Base-by-base conservation (phyloP, 2,329 filamentous ascomycete genomes). In the Pseudogymnoascus sp. region DNA sequence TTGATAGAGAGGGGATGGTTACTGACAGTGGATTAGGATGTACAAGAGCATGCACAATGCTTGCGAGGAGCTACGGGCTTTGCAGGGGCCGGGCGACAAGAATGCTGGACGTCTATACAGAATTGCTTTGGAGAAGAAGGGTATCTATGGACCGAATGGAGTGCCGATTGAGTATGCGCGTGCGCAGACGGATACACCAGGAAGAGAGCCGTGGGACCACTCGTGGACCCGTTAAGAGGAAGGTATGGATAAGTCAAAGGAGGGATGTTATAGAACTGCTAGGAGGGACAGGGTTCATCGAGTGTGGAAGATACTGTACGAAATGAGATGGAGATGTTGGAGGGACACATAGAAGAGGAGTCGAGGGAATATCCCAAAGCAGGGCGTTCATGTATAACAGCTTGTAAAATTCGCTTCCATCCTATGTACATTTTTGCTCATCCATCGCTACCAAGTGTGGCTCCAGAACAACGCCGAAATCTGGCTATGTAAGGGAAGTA, bases 161-260 rank as follows among this genome's bases (percentile, higher is more conserved):
- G 83, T 97, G 64, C 95, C 95, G 13, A 93, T 98, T 72, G 95
- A 99, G 81, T 97, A 96, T 80, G 90, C 90, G 28, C 81, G 90
- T 68, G 80, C 85, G 67, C 90, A 96, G 83, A 93, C 90, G 34
- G 93, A 98, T 74, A 91, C 85, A 61, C 93, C 93, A 6, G 80
- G 82, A 0, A 83, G 82, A 72, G 85, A 88, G 69, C 85, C 91
- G n/a, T 99, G 93, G 92, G 95, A 98, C 79, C 87, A 96, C 78
- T 88, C 80, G 11, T 99, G 95, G 95, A 96, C 87, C 80, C 84
- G 88, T 77, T 73, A 70, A 65, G 19, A 19, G 57, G 57, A 14
- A 25, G 25, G 36, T 8, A 36, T 25, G 60, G 60, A n/a, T 19
- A 19, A 8, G 16, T 57, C 48, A 57, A 36, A 31, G n/a, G 51